phyloP scores from a whole-genome alignment of 2,329 filamentous ascomycete genomes.

The Cladophialophora carrionii region DNA sequence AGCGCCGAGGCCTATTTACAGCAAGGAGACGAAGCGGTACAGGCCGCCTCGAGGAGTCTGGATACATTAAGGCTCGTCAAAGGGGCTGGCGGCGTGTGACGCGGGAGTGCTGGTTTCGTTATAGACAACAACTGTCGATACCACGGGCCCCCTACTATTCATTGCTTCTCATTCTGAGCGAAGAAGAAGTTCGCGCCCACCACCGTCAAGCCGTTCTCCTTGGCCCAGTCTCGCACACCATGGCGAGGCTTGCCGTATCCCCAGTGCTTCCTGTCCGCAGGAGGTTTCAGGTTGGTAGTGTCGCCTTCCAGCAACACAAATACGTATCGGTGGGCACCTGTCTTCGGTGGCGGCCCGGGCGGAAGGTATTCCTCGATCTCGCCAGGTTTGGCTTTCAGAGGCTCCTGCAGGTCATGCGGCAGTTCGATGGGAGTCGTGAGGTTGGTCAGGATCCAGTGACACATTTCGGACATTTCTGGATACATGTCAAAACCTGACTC shows the following conservation, averaged over 20 bases:
- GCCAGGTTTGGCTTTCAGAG: constrained; percentile 35
- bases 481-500: not conserved
- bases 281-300: constrained; percentile 49
- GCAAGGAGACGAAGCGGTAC: constrained; percentile 27
- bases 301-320: constrained; percentile 55
- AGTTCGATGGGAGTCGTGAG: constrained; percentile 34
- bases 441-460: constrained; percentile 55
- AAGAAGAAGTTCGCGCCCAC: constrained; percentile 42
- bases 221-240: constrained; percentile 51
- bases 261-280: constrained; percentile 55
- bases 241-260: constrained; percentile 55
- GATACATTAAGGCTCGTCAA: constrained; percentile 21
- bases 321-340: constrained; percentile 62
- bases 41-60: constrained; percentile 22
- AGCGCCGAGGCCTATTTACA: constrained; percentile 25
- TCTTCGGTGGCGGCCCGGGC: constrained; percentile 59
- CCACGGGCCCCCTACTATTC: not conserved
- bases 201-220: constrained; percentile 40
- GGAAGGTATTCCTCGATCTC: constrained; percentile 57
- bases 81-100: not conserved
- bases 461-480: constrained; percentile 61
- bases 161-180: constrained; percentile 40
- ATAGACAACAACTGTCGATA: not conserved
- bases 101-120: too few relatives aligned
- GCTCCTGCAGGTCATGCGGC: constrained; percentile 13